These are phyloP conservation scores for Colletotrichum theobromicola DNA, from an alignment of 2,329 filamentous ascomycete genomes.

Conservation along the genomic window DNA sequence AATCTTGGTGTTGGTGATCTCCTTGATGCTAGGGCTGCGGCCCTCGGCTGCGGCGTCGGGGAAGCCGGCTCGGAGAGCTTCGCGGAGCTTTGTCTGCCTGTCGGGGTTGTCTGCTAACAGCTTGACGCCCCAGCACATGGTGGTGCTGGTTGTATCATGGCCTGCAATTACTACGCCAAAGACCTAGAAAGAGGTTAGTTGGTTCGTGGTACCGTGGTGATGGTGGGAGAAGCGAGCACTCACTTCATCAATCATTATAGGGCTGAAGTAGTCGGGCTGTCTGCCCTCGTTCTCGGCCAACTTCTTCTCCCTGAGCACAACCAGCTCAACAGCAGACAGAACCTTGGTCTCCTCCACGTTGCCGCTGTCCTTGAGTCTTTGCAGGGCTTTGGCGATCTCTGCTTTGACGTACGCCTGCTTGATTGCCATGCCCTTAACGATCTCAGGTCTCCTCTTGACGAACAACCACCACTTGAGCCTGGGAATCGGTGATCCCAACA, in stretches of 20 bases:
- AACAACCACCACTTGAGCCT: conserved; percentile 9
- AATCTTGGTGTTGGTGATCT: conserved; percentile 30
- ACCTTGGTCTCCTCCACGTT: conserved; percentile 8
- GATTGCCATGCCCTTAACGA: background rate
- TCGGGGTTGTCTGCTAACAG: conserved; percentile 8
- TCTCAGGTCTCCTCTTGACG: background rate
- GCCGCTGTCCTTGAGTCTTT: background rate
- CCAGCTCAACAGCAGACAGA: conserved; percentile 16
- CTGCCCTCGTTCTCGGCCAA: conserved; percentile 15
- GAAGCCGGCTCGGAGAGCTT: background rate
- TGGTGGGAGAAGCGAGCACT: background rate
- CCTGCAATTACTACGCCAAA: conserved; percentile 34
- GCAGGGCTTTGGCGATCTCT: conserved; percentile 11
- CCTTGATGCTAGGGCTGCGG: conserved; percentile 32
- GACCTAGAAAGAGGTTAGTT: conserved; percentile 4
- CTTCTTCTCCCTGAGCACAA: conserved; percentile 15
- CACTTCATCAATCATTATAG: conserved; percentile 15
- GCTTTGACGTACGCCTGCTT: background rate
- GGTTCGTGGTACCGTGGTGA: background rate
- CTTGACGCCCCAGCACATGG: conserved; percentile 33
- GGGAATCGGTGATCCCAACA: conserved; percentile 4
- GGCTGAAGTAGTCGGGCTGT: conserved; percentile 9
- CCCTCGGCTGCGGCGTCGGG: conserved; percentile 21
- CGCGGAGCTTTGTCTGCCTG: background rate
- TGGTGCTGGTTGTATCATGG: conserved; percentile 32